Conservation (phyloP, 1,284 basidiomycete species). For the Veloporphyrellus conicus region DNA sequence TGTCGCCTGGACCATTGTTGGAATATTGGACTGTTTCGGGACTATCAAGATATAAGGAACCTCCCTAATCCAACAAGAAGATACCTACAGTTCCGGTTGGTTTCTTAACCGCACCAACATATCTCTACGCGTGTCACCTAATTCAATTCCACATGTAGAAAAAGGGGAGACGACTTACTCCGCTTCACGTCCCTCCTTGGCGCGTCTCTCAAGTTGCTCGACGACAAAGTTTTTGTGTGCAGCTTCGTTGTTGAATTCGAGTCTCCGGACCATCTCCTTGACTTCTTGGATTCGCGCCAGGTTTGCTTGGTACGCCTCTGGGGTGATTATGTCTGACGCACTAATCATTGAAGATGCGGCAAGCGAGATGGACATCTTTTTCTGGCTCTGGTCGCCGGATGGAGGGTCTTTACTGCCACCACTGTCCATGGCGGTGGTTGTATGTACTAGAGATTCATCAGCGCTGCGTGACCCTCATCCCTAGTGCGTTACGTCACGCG, state of each 20-base stretch:
- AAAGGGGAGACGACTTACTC: conserved; percentile 29
- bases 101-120: conserved; percentile 19
- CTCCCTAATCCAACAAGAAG: background rate
- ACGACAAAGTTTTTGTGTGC: conserved; percentile 31
- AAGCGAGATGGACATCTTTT: conserved; percentile 16
- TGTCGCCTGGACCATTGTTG: conserved; percentile 8
- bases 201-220: conserved; percentile 27
- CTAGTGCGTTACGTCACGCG: conserved; percentile 19
- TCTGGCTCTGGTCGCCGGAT: conserved; percentile 6
- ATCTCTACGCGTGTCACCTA: conserved; percentile 11
- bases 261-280: conserved; percentile 22
- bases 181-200: conserved; percentile 32
- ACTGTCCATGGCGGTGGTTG: conserved; percentile 19
- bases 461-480: conserved; percentile 1
- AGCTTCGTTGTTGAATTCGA: conserved; percentile 30
- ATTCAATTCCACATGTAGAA: background rate
- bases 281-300: conserved; percentile 27
- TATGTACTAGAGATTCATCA: background rate
- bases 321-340: conserved; percentile 17
- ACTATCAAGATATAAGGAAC: conserved; percentile 12
- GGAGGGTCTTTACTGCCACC: conserved; percentile 1
- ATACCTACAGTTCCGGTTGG: conserved; percentile 17
- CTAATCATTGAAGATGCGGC: conserved; percentile 29
- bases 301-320: conserved; percentile 27
- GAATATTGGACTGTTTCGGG: conserved; percentile 13